Conservation (phyloP, 768 basidiomycete genomes). For the Calocera cornea region DNA sequence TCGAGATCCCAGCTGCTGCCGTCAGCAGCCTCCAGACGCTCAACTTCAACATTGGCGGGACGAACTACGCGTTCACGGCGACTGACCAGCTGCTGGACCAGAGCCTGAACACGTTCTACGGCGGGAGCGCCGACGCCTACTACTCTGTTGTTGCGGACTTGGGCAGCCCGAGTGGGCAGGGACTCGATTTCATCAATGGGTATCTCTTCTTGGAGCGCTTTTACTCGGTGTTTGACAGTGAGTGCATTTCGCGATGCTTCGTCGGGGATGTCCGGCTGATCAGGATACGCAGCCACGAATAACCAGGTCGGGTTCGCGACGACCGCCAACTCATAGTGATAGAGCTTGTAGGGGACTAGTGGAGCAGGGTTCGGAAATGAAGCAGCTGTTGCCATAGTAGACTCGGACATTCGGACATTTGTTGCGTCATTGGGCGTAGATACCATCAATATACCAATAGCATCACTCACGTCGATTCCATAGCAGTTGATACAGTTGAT, state of each 20-base stretch:
- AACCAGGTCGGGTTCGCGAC: neutral
- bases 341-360: neutral
- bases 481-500: too few relatives aligned
- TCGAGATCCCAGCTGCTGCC: slow-evolving; percentile 35
- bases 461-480: neutral
- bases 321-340: neutral
- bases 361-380: too few relatives aligned
- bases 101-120: slow-evolving; percentile 40
- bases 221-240: slow-evolving; percentile 32
- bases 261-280: neutral
- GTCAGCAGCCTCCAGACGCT: slow-evolving; percentile 40
- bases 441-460: neutral
- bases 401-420: neutral
- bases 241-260: neutral
- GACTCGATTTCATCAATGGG: slow-evolving; percentile 30
- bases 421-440: neutral
- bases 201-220: slow-evolving; percentile 32
- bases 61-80: slow-evolving; percentile 27
- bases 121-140: slow-evolving; percentile 30
- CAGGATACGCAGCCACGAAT: neutral
- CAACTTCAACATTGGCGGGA: slow-evolving; percentile 36
- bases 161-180: slow-evolving; percentile 14
- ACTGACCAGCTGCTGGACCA: slow-evolving; percentile 49
- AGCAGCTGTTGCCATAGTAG: too few relatives aligned
- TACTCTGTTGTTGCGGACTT: slow-evolving; percentile 24